phyloP scores from a whole-genome alignment of 2,329 filamentous ascomycete genomes.

The Cercospora sp. region DNA sequence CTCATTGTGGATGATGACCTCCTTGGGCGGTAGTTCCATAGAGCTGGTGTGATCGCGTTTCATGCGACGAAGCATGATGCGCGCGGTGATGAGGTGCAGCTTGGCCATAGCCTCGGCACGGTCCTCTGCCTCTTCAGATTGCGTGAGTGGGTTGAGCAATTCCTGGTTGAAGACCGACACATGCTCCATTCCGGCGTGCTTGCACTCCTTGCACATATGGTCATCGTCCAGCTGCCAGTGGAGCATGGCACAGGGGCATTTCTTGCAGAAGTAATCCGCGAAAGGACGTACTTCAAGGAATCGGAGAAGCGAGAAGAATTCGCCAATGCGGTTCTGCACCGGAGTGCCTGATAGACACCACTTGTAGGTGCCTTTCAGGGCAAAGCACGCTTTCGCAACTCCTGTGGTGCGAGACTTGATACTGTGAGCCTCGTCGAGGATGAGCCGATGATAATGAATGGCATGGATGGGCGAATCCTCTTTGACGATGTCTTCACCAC shows the following conservation, averaged over 20 bases:
- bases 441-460: constrained; percentile 83
- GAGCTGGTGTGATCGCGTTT: constrained; percentile 92
- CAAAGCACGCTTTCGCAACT: constrained; percentile 93
- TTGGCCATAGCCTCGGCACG: constrained; percentile 75
- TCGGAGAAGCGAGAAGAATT: constrained; percentile 61
- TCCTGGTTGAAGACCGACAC: constrained; percentile 93
- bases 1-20: constrained; percentile 86
- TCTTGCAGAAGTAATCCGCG: constrained; percentile 90
- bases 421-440: constrained; percentile 92
- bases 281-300: constrained; percentile 89
- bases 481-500: constrained; percentile 77
- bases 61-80: constrained; percentile 92
- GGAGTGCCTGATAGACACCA: constrained; percentile 97
- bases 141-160: constrained; percentile 73
- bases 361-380: constrained; percentile 80
- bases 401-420: constrained; percentile 90
- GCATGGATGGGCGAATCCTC: constrained; percentile 75
- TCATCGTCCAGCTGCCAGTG: constrained; percentile 79
- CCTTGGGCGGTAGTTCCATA: constrained; percentile 95
- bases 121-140: constrained; percentile 48
- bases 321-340: constrained; percentile 63
- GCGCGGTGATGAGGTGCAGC: constrained; percentile 82
- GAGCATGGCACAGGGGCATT: constrained; percentile 74
- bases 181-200: constrained; percentile 64
- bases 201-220: constrained; percentile 70